Percentiles rank a stretch among this genome's conserved stretches.
phyloP scores from a whole-genome alignment of 176 grass and related monocot genomes.

The Bromus sterilis region DNA sequence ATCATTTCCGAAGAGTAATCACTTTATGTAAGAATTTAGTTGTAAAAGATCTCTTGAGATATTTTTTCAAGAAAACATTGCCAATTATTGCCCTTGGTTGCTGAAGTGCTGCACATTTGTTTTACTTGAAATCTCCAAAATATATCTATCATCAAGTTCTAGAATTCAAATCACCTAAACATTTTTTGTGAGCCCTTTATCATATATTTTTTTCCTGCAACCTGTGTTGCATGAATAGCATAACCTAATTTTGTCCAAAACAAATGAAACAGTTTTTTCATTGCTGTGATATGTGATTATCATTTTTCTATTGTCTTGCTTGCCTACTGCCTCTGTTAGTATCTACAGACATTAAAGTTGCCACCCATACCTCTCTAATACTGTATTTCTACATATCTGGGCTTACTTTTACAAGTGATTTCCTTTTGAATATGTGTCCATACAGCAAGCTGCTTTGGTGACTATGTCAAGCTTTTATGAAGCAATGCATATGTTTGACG shows the following conservation, averaged over 20 bases:
- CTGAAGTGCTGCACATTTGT: not conserved
- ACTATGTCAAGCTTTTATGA: constrained; percentile 32
- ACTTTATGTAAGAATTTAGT: constrained; percentile 10
- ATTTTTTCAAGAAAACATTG: not conserved
- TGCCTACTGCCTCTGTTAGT: not conserved
- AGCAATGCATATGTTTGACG: constrained; percentile 25
- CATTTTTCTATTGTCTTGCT: not conserved
- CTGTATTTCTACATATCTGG: constrained; percentile 3
- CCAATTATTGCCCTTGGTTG: not conserved
- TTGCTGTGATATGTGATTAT: not conserved
- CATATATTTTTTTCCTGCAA: not conserved
- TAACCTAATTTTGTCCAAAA: not conserved
- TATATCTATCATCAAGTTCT: not conserved
- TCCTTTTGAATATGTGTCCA: not conserved
- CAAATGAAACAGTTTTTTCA: not conserved
- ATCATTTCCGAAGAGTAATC: not conserved
- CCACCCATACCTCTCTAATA: not conserved
- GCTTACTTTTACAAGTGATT: not conserved
- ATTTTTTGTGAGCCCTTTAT: not conserved
- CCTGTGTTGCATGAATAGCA: not conserved
- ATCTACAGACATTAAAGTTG: not conserved
- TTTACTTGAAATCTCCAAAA: constrained; percentile 16
- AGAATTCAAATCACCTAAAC: not conserved
- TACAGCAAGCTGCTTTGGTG: constrained; percentile 19
- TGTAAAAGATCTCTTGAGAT: not conserved